Evolutionary conservation across 768 basidiomycete species (phyloP).

Genomic region (Trametes villosa): DNA sequence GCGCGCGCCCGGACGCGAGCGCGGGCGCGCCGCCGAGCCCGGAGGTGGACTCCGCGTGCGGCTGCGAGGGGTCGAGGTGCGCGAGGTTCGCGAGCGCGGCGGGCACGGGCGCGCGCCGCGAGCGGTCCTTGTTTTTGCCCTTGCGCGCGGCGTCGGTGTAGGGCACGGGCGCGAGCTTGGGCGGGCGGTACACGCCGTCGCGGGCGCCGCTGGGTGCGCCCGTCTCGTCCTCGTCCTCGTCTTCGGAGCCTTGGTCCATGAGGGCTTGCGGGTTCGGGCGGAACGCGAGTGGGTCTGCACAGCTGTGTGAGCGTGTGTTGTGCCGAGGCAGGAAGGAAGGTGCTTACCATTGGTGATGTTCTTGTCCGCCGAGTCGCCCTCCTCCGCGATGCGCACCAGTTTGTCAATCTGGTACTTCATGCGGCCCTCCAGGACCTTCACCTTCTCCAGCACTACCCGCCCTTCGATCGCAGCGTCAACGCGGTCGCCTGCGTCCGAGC

Average conservation of each 20-base stretch:
- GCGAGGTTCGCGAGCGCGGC: conserved; percentile 61
- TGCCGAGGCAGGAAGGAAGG: not conserved
- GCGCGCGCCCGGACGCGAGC: conserved; percentile 68
- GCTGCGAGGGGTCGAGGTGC: conserved; percentile 58
- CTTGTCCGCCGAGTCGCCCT: conserved; percentile 46
- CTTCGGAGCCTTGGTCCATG: conserved; percentile 44
- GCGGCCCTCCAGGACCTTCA: conserved; percentile 79
- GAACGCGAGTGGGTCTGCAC: conserved; percentile 87
- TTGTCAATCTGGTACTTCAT: conserved; percentile 98
- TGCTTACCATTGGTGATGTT: conserved; percentile 62
- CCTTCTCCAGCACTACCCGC: conserved; percentile 87
- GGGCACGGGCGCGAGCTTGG: conserved; percentile 86
- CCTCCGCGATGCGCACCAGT: conserved; percentile 76
- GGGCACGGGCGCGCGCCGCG: conserved; percentile 60
- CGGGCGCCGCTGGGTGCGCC: conserved; percentile 27
- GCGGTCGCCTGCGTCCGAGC: conserved; percentile 67
- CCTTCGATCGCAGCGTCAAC: conserved; percentile 81
- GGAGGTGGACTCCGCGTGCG: conserved; percentile 71
- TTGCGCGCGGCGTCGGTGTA: conserved; percentile 66
- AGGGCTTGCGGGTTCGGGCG: conserved; percentile 86
- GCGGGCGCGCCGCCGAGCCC: conserved; percentile 69
- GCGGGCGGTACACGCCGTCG: conserved; percentile 78
- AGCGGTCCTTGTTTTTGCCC: conserved; percentile 51
- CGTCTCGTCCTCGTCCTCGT: conserved; percentile 39
- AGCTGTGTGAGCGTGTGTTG: not conserved